Conservation (phyloP, 805 yeast species). For the Metschnikowia anglica region DNA sequence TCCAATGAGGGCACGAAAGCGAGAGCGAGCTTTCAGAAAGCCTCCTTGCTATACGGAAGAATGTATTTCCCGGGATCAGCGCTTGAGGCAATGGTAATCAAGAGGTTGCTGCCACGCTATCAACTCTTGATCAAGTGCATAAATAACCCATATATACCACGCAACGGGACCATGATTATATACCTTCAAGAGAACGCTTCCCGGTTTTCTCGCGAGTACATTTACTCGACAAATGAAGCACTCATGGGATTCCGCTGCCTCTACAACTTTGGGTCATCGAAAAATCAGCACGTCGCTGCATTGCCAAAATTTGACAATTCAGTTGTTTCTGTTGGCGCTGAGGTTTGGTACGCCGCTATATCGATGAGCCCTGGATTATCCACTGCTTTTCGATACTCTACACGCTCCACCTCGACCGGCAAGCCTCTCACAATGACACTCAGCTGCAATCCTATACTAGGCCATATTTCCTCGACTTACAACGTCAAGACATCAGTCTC, state of each 20-base stretch:
- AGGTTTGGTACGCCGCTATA: conserved; percentile 81
- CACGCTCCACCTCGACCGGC: conserved; percentile 82
- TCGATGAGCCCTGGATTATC: conserved; percentile 90
- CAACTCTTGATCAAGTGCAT: conserved; percentile 75
- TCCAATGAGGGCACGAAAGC: neutral
- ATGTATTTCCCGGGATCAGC: conserved; percentile 85
- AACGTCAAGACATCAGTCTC: conserved; percentile 75
- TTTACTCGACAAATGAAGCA: conserved; percentile 82
- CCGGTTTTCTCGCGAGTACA: conserved; percentile 64
- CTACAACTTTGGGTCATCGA: conserved; percentile 54
- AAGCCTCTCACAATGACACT: conserved; percentile 87
- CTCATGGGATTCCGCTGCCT: conserved; percentile 78
- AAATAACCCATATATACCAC: conserved; percentile 57
- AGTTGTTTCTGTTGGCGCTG: conserved; percentile 74
- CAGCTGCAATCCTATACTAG: conserved; percentile 84
- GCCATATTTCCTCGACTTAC: conserved; percentile 84
- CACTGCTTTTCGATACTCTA: conserved; percentile 78
- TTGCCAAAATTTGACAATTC: conserved; percentile 55
- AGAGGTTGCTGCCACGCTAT: conserved; percentile 54
- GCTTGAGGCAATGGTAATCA: conserved; percentile 82
- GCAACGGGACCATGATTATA: conserved; percentile 59
- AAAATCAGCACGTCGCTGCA: conserved; percentile 9
- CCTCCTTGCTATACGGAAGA: conserved; percentile 71
- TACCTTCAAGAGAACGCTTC: conserved; percentile 69
- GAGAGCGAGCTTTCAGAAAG: conserved; percentile 2